Conservation (phyloP, 345 rosid species). For the Clarkia xantiana region DNA sequence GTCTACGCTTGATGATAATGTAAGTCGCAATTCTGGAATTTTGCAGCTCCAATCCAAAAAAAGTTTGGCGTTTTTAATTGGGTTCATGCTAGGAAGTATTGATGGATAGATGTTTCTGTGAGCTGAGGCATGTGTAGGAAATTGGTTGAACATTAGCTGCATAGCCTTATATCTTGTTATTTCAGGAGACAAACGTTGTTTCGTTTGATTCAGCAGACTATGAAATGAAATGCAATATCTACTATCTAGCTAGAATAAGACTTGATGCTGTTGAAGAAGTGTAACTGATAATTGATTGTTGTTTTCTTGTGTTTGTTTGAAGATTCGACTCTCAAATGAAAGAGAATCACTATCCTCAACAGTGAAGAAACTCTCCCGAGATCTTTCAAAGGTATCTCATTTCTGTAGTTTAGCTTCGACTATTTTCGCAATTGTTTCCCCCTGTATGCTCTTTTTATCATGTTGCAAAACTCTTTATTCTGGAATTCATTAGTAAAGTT, state of each 20-base stretch:
- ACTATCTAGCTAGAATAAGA: background rate
- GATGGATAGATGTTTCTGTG: too few relatives aligned
- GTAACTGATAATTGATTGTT: conserved; percentile 6
- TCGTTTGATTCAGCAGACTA: too few relatives aligned
- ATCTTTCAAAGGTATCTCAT: conserved; percentile 50
- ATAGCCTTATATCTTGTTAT: too few relatives aligned
- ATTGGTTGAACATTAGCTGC: too few relatives aligned
- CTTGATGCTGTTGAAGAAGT: background rate
- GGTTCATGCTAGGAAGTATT: too few relatives aligned
- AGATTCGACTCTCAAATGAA: conserved; percentile 64
- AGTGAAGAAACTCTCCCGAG: conserved; percentile 73
- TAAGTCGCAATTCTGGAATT: conserved; percentile 7
- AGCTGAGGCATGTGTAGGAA: too few relatives aligned
- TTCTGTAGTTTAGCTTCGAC: too few relatives aligned
- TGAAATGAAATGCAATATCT: background rate
- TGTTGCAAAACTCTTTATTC: too few relatives aligned
- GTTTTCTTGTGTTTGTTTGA: conserved; percentile 11
- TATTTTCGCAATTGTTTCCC: too few relatives aligned
- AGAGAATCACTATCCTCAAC: conserved; percentile 61
- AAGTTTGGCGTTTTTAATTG: background rate
- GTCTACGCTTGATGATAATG: conserved; percentile 55
- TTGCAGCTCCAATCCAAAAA: background rate
- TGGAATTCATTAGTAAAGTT: too few relatives aligned
- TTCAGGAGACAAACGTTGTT: too few relatives aligned
- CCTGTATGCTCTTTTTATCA: too few relatives aligned